These are phyloP conservation scores for Penicillium vulpinum DNA, from an alignment of 2,329 filamentous ascomycete species.

Conservation along the genomic window DNA sequence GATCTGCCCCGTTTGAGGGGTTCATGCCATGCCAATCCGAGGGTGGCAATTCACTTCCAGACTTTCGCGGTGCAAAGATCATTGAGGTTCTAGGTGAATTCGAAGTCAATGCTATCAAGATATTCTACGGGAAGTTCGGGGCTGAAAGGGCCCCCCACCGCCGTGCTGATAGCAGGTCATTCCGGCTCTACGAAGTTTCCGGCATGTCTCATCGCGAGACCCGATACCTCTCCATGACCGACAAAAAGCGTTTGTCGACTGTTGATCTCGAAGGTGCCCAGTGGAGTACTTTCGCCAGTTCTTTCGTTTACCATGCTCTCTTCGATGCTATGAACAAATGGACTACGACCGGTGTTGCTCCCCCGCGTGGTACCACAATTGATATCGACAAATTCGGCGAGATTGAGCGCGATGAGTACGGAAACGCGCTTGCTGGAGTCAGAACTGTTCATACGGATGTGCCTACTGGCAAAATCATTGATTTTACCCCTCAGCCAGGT, in stretches of 20 bases:
- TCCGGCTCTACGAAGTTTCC: conserved; percentile 4
- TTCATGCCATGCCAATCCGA: conserved; percentile 5
- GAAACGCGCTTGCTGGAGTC: background rate
- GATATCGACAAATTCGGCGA: background rate
- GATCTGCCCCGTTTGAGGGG: background rate
- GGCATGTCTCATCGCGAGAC: conserved; percentile 4
- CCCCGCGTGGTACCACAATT: background rate
- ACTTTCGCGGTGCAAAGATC: background rate
- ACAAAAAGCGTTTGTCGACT: background rate
- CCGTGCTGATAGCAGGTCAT: background rate
- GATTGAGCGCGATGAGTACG: background rate
- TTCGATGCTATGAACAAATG: conserved; percentile 5
- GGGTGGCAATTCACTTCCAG: background rate
- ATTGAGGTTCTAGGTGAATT: conserved; percentile 3
- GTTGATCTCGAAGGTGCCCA: background rate
- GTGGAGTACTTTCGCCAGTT: conserved; percentile 1
- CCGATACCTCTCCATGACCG: background rate
- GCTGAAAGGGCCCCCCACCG: background rate
- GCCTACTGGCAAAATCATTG: background rate
- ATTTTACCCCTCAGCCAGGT: background rate
- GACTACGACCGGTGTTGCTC: background rate
- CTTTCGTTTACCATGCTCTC: conserved; percentile 1
- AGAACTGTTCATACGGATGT: conserved; percentile 5
- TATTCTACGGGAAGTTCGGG: background rate
- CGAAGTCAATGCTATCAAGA: background rate